A percentile compares a stretch with the other conserved stretches of the same genome.
These are phyloP conservation scores for Penicillium sp. DNA, from an alignment of 2,329 filamentous ascomycete species.

Conservation along the genomic window DNA sequence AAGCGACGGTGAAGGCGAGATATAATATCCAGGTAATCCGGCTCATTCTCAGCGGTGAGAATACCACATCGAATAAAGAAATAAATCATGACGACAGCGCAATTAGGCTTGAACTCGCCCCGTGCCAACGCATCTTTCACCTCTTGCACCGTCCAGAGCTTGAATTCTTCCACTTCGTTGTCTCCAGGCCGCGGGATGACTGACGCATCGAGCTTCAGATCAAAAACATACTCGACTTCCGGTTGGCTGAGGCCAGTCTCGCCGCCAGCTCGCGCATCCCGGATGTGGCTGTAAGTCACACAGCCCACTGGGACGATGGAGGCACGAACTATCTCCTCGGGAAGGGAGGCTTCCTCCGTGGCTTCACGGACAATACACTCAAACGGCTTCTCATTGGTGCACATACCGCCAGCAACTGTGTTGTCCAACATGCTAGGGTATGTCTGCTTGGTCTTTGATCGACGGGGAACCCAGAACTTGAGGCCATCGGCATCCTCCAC, in stretches of 20 bases:
- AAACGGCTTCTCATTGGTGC: slow-evolving; percentile 74
- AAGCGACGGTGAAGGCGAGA: slow-evolving; percentile 30
- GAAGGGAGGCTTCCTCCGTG: slow-evolving; percentile 82
- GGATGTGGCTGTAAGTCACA: slow-evolving; percentile 82
- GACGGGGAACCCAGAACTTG: slow-evolving; percentile 79
- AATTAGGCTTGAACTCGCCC: slow-evolving; percentile 91
- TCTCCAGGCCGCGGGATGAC: slow-evolving; percentile 76
- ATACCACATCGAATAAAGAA: slow-evolving; percentile 87
- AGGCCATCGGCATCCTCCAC: slow-evolving; percentile 58
- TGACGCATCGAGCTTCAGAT: slow-evolving; percentile 71
- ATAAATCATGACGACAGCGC: slow-evolving; percentile 77
- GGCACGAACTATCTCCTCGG: slow-evolving; percentile 65
- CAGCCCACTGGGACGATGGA: slow-evolving; percentile 62
- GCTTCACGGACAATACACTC: slow-evolving; percentile 83
- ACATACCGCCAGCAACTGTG: slow-evolving; percentile 82
- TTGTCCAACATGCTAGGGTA: slow-evolving; percentile 94
- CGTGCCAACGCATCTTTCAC: slow-evolving; percentile 66
- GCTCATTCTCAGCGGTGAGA: slow-evolving; percentile 75
- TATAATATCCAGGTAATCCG: slow-evolving; percentile 56
- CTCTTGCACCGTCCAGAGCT: slow-evolving; percentile 73
- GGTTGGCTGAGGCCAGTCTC: slow-evolving; percentile 83
- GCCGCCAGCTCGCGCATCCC: slow-evolving; percentile 74
- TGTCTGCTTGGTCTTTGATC: slow-evolving; percentile 76
- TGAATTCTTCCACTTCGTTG: slow-evolving; percentile 84
- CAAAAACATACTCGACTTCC: slow-evolving; percentile 88